These are phyloP conservation scores for Tetraselmis striata DNA, from an alignment of 139 green algal genomes.

Conservation along the genomic window DNA sequence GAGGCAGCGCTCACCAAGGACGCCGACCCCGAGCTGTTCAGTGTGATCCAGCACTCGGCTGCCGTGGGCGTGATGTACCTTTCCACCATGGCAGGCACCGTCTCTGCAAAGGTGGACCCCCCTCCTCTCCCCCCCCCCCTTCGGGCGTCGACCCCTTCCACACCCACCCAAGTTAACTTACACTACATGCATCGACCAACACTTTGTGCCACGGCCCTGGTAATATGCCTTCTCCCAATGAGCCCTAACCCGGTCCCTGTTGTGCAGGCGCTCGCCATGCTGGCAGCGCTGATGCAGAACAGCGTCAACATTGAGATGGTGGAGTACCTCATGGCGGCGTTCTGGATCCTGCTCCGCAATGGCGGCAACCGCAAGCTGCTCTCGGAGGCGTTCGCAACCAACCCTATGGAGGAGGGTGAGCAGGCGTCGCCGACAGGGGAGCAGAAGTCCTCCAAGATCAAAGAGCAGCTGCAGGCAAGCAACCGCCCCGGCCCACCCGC, in stretches of 20 bases:
- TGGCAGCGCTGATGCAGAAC: conserved; percentile 45
- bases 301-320: conserved; percentile 55
- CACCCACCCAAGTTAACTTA: too few relatives aligned
- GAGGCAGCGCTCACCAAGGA: conserved; percentile 48
- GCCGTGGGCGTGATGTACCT: conserved; percentile 72
- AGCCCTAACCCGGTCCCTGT: too few relatives aligned
- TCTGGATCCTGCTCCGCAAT: conserved; percentile 71
- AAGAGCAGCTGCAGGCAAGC: background rate
- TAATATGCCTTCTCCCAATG: too few relatives aligned
- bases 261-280: conserved; percentile 57
- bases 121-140: too few relatives aligned
- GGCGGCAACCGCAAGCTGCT: conserved; percentile 47
- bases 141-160: too few relatives aligned
- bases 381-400: conserved; percentile 15
- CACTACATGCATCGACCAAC: too few relatives aligned
- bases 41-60: conserved; percentile 58
- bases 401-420: background rate
- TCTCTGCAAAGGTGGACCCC: background rate
- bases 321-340: conserved; percentile 67
- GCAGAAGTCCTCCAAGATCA: background rate
- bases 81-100: conserved; percentile 44
- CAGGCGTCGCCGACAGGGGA: background rate
- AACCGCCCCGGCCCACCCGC: background rate
- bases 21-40: conserved; percentile 30
- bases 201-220: too few relatives aligned